Base-by-base conservation (phyloP, 352 stramenopile species). In the Globisporangium yorkense region DNA sequence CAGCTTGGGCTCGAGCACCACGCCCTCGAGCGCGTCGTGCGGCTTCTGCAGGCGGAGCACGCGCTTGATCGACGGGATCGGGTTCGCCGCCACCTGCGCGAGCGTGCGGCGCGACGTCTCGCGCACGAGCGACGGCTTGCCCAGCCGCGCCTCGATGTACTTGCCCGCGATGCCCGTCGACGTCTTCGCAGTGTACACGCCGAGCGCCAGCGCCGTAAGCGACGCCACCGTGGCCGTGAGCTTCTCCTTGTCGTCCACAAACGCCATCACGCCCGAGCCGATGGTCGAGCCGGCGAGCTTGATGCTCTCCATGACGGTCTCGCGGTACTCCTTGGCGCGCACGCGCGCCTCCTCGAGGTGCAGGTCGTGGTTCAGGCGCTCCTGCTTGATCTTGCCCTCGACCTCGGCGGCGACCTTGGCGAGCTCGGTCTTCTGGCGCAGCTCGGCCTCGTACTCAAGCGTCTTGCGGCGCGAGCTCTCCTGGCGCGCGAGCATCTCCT, bases 291-390 rank as follows among this genome's bases (percentile, higher is more conserved):
- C 92, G 12, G 92, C 93, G 62, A 99, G 85, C 61, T 96, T 86
- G 71, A 99, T 98, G 45, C 88, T 88, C 51, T 98, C 96, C 61
- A 99, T 82, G 45, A 99, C 88, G 3, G 92, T 98, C 80, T 98
- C 88, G 43, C 95, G 78, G 61, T 92, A 82, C 76, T 87, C 76
- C 54, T 93, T 94, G 21, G 91, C 89, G 51, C 97, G 90, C 65
- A 98, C 75, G 57, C 88, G 84, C 9, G 97, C 87, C 71, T 98
- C 96, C 66, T 98, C 91, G 20, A 99, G 71, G 71, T 98, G 96
- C 48, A 99, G 73, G 73, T 99, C 97, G 79, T 99, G 96, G 80
- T 99, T 99, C 43, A 98, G 75, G 51, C 97, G 92, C 74, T 99
- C 96, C 75, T 99, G 95, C 64, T 96, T 92, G 72, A 98, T 98